Base-by-base conservation (phyloP, 371 early-diverging fungal genomes). In the Mortierella sp. region DNA sequence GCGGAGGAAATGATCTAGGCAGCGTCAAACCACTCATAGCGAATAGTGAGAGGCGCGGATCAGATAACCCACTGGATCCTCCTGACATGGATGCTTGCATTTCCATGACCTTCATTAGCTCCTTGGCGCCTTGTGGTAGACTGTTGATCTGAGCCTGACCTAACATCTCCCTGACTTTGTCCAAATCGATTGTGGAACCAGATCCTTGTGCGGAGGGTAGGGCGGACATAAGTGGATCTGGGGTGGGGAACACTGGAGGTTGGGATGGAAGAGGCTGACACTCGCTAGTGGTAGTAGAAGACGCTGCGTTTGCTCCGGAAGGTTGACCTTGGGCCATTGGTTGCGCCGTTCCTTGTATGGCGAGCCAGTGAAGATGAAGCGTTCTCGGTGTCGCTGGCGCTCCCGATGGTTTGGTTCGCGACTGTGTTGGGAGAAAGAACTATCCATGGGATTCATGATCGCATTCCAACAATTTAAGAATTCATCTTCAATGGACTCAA, bases 351-450 rank as follows among this genome's bases (percentile, higher is more conserved):
- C 55, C 70, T n/a, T 78, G 64, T 19, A 71, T 27, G 38, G 64
- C 43, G 16, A 78, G 26, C 64, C 64, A 59, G 13, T 78, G 78
- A 7, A 78, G 30, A 9, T 46, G 46, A n/a, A 67, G 52, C 3
- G 52, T 46, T 23, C 62, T 64, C 55, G 61, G 63, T 38, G 59
- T 45, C 18, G 9, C 23, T 16, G 8, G 2, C 3, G 30, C 10
- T 28, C 5, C 34, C 10, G 34, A 51, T 45, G 21, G 27, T 21
- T 58, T 41, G 12, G 24, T 41, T 12, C 34, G 23, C 8, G 74
- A 67, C 34, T 68, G 67, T 21, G 61, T 66, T 16, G 78, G 78
- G 19, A 76, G 53, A 27, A 76, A 76, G 48, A 76, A 76, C 78
- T 76, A 55, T 3, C 31, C 19, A 30, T 38, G 24, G 34, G n/a